Evolutionary conservation across 805 yeast species (phyloP).

Genomic region (Candida loeiensis): DNA sequence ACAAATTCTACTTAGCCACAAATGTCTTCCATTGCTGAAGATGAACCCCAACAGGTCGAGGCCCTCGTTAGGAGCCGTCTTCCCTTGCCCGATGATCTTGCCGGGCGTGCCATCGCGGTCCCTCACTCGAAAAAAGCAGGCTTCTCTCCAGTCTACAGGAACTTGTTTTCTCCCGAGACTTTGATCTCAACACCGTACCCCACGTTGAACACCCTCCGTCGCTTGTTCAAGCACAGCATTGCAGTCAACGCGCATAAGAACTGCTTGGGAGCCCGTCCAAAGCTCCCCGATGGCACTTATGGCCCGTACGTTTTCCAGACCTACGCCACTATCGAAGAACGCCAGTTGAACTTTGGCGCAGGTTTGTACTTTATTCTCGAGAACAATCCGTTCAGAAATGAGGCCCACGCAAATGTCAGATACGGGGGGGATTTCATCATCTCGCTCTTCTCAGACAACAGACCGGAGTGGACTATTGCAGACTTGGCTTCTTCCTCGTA

Average conservation of each 20-base stretch:
- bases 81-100: slow-evolving; percentile 3
- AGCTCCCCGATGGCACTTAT: slow-evolving; percentile 22
- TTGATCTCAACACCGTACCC: slow-evolving; percentile 42
- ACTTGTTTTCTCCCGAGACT: slow-evolving; percentile 17
- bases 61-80: not conserved
- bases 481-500: slow-evolving; percentile 67
- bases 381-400: slow-evolving; percentile 31
- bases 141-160: slow-evolving; percentile 52
- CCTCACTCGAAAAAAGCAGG: slow-evolving; percentile 42
- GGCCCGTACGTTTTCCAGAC: slow-evolving; percentile 30
- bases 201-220: slow-evolving; percentile 41
- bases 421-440: slow-evolving; percentile 40
- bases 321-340: slow-evolving; percentile 28
- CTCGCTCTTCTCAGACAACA: slow-evolving; percentile 54
- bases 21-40: slow-evolving; percentile 6
- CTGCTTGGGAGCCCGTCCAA: slow-evolving; percentile 46
- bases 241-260: slow-evolving; percentile 32
- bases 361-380: slow-evolving; percentile 34
- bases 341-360: slow-evolving; percentile 35
- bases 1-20: not conserved
- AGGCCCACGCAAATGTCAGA: slow-evolving; percentile 23
- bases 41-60: slow-evolving; percentile 2
- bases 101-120: slow-evolving; percentile 21
- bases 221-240: slow-evolving; percentile 42
- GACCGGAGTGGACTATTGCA: slow-evolving; percentile 64